Evolutionary conservation across 73 alveolate genomes (phyloP).

Genomic region (Tetrahymena malaccensis): DNA sequence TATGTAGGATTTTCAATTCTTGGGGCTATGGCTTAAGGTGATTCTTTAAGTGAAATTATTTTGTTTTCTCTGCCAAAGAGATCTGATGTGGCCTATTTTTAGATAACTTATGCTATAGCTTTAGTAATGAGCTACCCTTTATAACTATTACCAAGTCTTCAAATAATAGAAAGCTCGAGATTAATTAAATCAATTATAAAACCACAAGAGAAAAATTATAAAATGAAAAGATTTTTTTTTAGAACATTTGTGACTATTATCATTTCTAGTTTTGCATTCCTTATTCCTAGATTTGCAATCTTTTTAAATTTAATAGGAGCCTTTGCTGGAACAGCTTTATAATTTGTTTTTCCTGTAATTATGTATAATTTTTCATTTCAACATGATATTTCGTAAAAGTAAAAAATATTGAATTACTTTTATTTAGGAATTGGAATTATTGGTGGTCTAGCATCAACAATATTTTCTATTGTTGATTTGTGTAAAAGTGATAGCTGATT

Average conservation of each 20-base stretch:
- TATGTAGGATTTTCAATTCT: background rate
- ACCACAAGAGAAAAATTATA: background rate
- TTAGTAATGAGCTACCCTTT: slow-evolving; percentile 18
- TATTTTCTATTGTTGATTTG: background rate
- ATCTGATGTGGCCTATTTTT: slow-evolving; percentile 12
- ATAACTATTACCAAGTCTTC: slow-evolving; percentile 15
- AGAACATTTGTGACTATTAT: background rate
- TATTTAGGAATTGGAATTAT: background rate
- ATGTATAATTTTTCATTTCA: background rate
- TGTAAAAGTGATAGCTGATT: background rate
- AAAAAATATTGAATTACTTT: background rate
- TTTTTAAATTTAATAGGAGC: background rate
- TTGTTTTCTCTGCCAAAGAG: slow-evolving; percentile 21
- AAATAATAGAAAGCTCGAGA: slow-evolving; percentile 9
- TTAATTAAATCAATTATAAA: background rate
- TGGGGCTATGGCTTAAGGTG: slow-evolving; percentile 30
- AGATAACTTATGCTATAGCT: slow-evolving; percentile 30
- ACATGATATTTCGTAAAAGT: background rate
- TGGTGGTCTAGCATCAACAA: background rate
- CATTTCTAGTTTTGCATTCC: background rate
- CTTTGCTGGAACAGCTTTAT: background rate
- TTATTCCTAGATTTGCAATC: background rate
- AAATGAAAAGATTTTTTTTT: background rate
- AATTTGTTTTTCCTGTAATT: background rate
- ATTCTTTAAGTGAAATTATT: slow-evolving; percentile 9